Base-by-base conservation (phyloP, 78 protist species). In the Protostelium mycophagum region DNA sequence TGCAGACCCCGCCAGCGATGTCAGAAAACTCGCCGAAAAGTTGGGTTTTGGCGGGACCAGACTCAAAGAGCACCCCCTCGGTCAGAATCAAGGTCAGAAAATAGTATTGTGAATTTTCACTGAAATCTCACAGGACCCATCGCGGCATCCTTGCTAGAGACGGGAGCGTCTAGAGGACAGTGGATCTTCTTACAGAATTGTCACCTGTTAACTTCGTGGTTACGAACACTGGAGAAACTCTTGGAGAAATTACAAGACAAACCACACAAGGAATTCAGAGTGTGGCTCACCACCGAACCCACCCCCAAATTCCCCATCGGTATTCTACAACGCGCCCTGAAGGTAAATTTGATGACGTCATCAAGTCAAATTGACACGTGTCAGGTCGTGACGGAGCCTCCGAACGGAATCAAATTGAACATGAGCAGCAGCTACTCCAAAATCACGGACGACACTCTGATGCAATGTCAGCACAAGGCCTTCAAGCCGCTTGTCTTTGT, bases 261-360 rank as follows among this genome's bases (percentile, higher is more conserved):
- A 83, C 95, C 95, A 28, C 96, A 96, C 84, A 73, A 35, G 1
- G 98, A 97, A 84, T 98, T 96, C 96, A 91, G 99, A 0, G 96
- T 98, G 29, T 98, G 97, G 97, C 85, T 97, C 38, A 98, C 99
- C 29, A 97, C 99, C n/a, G 98, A 96, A 39, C 99, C 98, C 29
- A 96, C 98, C 16, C 91, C 87, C 38, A 34, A 88, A 63, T 97
- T 98, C 92, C 99, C 99, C 35, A 31, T 98, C 36, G 97, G 98
- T 37, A 96, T 98, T 83, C 87, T 98, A 88, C 99, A 98, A 94
- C 92, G 95, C 63, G 95, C 98, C 38, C 93, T 98, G 91, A 98
- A 98, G 94, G 97, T 97, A 35, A 36, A 23, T 36, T 16, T 16
- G 5, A 35, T 16, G 37, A 29, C 28, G 37, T 85, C 16, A 25